A percentile compares a stretch with the other conserved stretches of the same genome.
Conservation (phyloP, 2,329 filamentous ascomycete species). For the Colletotrichum somersetense region DNA sequence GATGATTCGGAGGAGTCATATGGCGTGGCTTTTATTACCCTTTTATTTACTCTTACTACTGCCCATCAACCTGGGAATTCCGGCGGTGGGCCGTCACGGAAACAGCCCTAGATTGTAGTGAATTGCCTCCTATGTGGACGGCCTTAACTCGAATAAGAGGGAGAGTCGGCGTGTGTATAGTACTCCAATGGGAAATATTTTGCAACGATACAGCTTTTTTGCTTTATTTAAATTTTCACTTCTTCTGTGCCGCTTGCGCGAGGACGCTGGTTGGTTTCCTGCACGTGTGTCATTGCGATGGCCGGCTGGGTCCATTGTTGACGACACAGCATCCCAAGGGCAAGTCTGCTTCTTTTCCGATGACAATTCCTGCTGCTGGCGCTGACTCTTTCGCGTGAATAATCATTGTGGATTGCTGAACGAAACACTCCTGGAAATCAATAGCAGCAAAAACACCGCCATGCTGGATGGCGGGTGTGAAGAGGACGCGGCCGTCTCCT, state of each 20-base stretch:
- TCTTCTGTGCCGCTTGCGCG: neutral
- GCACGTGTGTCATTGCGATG: neutral
- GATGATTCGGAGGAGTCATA: neutral
- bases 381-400: neutral
- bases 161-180: neutral
- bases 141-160: neutral
- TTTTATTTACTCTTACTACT: neutral
- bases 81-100: neutral
- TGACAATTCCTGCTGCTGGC: neutral
- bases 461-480: neutral
- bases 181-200: neutral
- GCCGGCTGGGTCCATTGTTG: neutral
- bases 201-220: neutral
- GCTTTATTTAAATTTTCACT: rapidly evolving
- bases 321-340: neutral
- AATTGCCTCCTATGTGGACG: neutral
- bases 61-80: no score
- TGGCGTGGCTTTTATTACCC: neutral
- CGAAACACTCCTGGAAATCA: neutral
- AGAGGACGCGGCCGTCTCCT: neutral
- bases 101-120: neutral
- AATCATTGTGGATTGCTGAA: neutral
- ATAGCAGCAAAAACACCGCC: neutral
- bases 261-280: neutral
- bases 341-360: neutral